These are phyloP conservation scores for Chytriomyces confervae DNA, from an alignment of 192 early-diverging fungal genomes.

Conservation along the genomic window DNA sequence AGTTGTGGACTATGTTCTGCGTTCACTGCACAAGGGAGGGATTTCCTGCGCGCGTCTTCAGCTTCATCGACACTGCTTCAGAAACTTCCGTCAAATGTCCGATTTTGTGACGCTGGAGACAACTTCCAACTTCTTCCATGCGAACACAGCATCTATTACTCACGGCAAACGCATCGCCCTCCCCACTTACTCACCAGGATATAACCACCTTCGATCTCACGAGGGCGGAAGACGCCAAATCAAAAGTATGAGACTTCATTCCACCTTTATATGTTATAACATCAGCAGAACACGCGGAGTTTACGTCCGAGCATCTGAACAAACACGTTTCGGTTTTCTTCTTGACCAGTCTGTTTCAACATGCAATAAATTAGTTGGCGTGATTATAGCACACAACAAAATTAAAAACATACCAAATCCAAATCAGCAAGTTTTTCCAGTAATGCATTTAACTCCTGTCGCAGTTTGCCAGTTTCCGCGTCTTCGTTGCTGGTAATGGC, in stretches of 20 bases:
- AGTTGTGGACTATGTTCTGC: no score
- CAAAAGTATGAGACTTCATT: conserved; percentile 6
- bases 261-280: no score
- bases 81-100: conserved; percentile 9
- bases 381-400: not conserved
- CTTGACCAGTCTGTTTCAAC: conserved; percentile 36
- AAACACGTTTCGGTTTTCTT: conserved; percentile 18
- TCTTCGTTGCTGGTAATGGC: not conserved
- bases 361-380: not conserved
- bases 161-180: conserved; percentile 2
- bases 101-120: not conserved
- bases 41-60: not conserved
- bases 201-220: conserved; percentile 28
- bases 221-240: conserved; percentile 12
- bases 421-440: not conserved
- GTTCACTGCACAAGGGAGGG: not conserved
- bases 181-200: not conserved
- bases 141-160: not conserved
- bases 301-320: conserved; percentile 6
- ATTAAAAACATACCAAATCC: conserved; percentile 20
- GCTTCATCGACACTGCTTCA: not conserved
- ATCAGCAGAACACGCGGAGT: conserved; percentile 19
- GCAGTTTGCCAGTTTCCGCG: not conserved
- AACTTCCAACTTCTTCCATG: not conserved
- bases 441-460: not conserved